Evolutionary conservation across 345 rosid genomes (phyloP).

Genomic region (Trapa incisa): DNA sequence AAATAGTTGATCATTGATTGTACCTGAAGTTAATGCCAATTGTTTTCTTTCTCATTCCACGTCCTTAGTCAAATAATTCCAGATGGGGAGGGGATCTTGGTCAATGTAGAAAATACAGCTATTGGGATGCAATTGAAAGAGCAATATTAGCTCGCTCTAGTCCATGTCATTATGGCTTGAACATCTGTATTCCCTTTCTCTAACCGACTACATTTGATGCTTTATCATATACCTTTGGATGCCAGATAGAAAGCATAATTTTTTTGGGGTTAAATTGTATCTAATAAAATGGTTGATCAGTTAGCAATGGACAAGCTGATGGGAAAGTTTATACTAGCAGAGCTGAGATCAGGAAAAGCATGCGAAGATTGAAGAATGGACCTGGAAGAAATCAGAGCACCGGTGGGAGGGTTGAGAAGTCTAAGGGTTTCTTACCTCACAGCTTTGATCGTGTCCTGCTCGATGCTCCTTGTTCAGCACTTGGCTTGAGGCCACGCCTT

Average conservation of each 20-base stretch:
- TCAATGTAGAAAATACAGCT: background rate
- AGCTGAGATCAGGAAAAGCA: constrained; percentile 62
- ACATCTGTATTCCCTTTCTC: background rate
- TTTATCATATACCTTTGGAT: background rate
- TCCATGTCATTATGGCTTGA: too few species aligned
- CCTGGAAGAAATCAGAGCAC: constrained; percentile 73
- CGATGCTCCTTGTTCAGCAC: constrained; percentile 99
- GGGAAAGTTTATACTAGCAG: constrained; percentile 44
- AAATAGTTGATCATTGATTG: background rate
- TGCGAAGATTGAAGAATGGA: constrained; percentile 69
- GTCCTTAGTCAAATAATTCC: background rate
- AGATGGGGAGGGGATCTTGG: background rate
- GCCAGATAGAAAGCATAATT: background rate
- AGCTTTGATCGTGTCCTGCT: constrained; percentile 93
- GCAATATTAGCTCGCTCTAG: background rate
- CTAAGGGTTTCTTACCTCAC: constrained; percentile 62
- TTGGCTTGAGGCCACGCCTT: constrained; percentile 90
- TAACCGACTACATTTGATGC: background rate
- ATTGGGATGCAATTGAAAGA: background rate
- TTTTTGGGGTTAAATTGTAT: constrained; percentile 10
- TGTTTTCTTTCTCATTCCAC: background rate
- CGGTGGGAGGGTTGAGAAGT: constrained; percentile 72
- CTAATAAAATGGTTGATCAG: constrained; percentile 30
- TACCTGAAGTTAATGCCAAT: background rate
- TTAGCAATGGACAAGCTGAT: constrained; percentile 35